A percentile compares a stretch with the other conserved stretches of the same genome.
phyloP scores from a whole-genome alignment of 148 eudicot genomes.

The Simmondsia chinensis region DNA sequence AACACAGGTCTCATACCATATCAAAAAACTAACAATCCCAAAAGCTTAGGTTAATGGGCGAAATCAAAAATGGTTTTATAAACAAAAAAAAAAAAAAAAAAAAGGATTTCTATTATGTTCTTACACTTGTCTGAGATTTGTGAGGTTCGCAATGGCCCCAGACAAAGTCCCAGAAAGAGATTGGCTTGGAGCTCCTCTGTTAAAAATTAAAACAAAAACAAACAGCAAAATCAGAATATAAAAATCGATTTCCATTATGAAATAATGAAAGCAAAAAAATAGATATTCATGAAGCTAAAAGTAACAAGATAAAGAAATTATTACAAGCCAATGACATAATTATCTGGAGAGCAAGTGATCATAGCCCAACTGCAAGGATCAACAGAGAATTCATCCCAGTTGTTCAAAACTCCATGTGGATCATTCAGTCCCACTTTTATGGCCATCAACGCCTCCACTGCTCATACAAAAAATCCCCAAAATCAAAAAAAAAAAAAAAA shows the following conservation, averaged over 20 bases:
- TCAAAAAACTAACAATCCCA: too few species aligned
- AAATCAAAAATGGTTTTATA: too few species aligned
- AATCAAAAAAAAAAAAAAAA: neutral
- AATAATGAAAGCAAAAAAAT: neutral
- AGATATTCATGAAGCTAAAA: neutral
- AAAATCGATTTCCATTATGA: neutral
- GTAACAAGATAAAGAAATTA: conserved; percentile 5
- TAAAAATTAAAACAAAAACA: neutral
- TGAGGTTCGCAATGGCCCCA: conserved; percentile 60
- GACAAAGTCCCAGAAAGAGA: conserved; percentile 77
- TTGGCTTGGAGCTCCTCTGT: conserved; percentile 95
- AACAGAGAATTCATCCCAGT: conserved; percentile 95
- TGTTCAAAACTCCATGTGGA: conserved; percentile 67
- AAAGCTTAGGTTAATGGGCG: neutral
- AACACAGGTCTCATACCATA: too few species aligned
- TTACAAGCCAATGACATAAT: conserved; percentile 70
- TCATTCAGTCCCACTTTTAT: conserved; percentile 48
- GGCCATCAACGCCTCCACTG: conserved; percentile 77
- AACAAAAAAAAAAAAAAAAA: neutral
- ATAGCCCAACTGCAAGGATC: conserved; percentile 99
- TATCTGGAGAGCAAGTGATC: conserved; percentile 87
- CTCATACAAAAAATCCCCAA: conserved; percentile 1
- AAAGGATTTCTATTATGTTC: neutral
- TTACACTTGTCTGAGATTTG: conserved; percentile 88
- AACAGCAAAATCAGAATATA: neutral